Base-by-base conservation (phyloP, 2,329 filamentous ascomycete genomes). In the Leptographium radiaticola region DNA sequence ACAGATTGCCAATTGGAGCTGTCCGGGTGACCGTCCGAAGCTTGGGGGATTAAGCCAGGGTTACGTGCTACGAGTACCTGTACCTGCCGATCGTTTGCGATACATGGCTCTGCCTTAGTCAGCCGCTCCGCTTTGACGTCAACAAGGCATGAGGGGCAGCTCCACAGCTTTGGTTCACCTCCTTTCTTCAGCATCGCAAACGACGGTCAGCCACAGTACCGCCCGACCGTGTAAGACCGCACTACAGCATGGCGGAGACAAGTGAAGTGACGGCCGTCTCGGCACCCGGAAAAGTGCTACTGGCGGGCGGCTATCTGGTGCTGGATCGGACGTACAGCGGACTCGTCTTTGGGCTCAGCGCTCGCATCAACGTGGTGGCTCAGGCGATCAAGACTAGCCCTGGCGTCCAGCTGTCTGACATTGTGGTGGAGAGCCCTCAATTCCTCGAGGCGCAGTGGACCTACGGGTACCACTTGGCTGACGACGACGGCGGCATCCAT, bases 241-340 rank as follows among this genome's bases (percentile, higher is more conserved):
- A 7, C 13, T 25, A 30, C 20, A 50, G 33, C 25, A 59, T 59
- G 58, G 44, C 55, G 6, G 53, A 52, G 40, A 25, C 55, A 31
- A 43, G 49, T 11, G 53, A 55, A 57, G 70, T 71, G 49, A 70
- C 65, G 30, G 84, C 83, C 64, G 80, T 95, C 60, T 97, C 93
- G 58, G 91, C 93, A 25, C 93, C 93, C 18, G 93, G 93, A 62
- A 98, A 98, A 74, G 93, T 98, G 57, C 80, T 98, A 59, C 79
- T 97, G 53, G 89, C 91, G 5, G 93, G 93, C 59, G 93, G 93
- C 57, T 98, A 97, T 70, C 82, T 97, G 47, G 91, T 96, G 25
- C 83, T 98, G 47, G 91, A 97, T 71, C 82, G 87, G 57, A 75
- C 79, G 57, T 89, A 96, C 69, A 93, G 86, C 4, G 91, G 84